Conservation (phyloP, 495 filamentous ascomycete species). For the Aspergillus panamensis region DNA sequence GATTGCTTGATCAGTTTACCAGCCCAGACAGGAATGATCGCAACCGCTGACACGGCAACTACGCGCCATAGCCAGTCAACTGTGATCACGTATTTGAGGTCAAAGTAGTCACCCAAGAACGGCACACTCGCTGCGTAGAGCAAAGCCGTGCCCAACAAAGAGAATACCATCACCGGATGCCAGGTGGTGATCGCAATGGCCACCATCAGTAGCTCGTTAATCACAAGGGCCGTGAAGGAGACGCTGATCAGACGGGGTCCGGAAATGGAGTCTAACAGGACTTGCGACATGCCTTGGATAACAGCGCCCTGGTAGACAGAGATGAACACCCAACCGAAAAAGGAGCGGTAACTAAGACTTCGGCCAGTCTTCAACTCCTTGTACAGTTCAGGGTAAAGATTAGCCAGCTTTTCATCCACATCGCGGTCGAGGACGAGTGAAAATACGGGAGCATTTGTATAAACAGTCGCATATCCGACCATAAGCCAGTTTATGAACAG, state of each 20-base stretch:
- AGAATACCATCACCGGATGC: constrained; percentile 90
- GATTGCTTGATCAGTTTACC: constrained; percentile 78
- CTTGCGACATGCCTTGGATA: constrained; percentile 87
- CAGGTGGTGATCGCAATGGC: constrained; percentile 94
- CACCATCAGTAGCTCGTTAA: constrained; percentile 97
- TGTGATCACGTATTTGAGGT: constrained; percentile 73
- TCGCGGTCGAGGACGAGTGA: constrained; percentile 95
- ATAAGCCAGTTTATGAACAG: constrained; percentile 97
- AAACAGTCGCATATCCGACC: constrained; percentile 94
- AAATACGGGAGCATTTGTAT: constrained; percentile 92
- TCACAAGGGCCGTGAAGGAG: constrained; percentile 83
- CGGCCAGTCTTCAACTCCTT: constrained; percentile 85
- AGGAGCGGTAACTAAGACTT: constrained; percentile 84
- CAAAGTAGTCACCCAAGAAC: constrained; percentile 86
- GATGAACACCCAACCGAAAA: constrained; percentile 95
- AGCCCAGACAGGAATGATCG: constrained; percentile 79
- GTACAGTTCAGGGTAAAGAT: constrained; percentile 96
- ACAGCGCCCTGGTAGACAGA: constrained; percentile 92
- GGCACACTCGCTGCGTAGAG: constrained; percentile 81
- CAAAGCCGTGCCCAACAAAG: constrained; percentile 73
- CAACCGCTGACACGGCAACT: constrained; percentile 69
- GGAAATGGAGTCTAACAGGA: constrained; percentile 71
- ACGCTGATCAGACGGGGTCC: constrained; percentile 78
- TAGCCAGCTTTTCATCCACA: constrained; percentile 87
- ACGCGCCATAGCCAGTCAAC: constrained; percentile 88